Evolutionary conservation across 352 stramenopile species (phyloP).

Genomic region (Globisporangium echinulatum): DNA sequence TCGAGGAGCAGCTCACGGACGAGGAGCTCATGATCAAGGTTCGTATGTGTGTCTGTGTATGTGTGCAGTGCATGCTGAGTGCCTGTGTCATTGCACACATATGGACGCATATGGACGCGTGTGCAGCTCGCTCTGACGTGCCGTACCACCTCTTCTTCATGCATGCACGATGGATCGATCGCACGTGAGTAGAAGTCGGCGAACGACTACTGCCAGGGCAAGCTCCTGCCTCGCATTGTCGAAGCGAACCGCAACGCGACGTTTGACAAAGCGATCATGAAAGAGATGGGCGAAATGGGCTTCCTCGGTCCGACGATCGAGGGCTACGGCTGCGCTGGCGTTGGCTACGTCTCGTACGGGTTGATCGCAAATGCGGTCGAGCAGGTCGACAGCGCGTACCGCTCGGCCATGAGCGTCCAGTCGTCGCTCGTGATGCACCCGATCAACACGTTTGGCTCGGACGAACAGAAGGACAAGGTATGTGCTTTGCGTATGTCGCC

Average conservation of each 20-base stretch:
- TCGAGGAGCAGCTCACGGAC: conserved; percentile 80
- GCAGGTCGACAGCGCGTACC: conserved; percentile 94
- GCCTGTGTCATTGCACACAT: not conserved
- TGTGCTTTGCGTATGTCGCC: not conserved
- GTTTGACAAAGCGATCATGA: conserved; percentile 94
- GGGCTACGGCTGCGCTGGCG: conserved; percentile 92
- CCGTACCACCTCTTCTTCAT: too few species aligned
- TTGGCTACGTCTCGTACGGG: conserved; percentile 96
- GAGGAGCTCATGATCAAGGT: conserved; percentile 91
- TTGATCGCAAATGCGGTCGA: conserved; percentile 96
- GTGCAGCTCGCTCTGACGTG: too few species aligned
- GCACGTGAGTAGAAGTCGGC: conserved; percentile 73
- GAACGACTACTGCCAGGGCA: conserved; percentile 90
- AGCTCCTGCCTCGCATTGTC: conserved; percentile 92
- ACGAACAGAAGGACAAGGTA: conserved; percentile 94
- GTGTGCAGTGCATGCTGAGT: not conserved
- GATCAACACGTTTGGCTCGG: conserved; percentile 96
- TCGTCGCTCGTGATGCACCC: conserved; percentile 97
- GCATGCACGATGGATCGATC: too few species aligned
- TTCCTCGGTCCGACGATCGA: conserved; percentile 93
- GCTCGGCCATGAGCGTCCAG: conserved; percentile 97
- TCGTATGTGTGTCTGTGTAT: conserved; percentile 1
- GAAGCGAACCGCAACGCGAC: conserved; percentile 92
- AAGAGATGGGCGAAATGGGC: conserved; percentile 91
- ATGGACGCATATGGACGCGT: not conserved